A percentile compares a stretch with the other conserved stretches of the same genome.
phyloP scores from a whole-genome alignment of 139 green algal genomes.

The Auxenochlorella pyrenoidosa region DNA sequence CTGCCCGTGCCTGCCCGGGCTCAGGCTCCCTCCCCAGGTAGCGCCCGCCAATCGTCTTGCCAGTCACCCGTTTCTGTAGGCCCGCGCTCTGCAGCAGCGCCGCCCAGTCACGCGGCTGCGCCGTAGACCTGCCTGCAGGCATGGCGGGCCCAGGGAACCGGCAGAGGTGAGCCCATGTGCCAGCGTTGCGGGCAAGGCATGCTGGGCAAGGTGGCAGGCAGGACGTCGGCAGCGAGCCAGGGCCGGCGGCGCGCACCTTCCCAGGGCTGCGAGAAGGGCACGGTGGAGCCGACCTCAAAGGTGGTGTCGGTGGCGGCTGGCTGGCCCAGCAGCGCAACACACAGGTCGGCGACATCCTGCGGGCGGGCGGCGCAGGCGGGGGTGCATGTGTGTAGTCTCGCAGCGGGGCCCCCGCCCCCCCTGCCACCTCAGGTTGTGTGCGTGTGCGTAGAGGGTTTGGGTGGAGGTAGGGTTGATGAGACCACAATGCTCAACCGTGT shows the following conservation, averaged over 20 bases:
- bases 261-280: slow-evolving; percentile 83
- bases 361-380: background rate
- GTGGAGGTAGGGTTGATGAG: too few species aligned
- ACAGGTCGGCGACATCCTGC: slow-evolving; percentile 90
- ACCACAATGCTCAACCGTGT: too few species aligned
- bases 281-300: slow-evolving; percentile 90
- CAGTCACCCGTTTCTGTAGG: slow-evolving; percentile 69
- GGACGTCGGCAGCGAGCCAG: too few species aligned
- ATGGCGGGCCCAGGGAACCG: too few species aligned
- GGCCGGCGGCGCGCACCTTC: background rate
- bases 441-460: too few species aligned
- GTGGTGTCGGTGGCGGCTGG: slow-evolving; percentile 67
- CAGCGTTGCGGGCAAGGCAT: too few species aligned
- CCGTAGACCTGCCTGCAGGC: slow-evolving; percentile 14
- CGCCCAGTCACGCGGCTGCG: slow-evolving; percentile 59
- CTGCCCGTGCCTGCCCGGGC: background rate
- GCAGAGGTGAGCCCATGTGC: too few species aligned
- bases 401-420: too few species aligned
- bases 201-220: too few species aligned
- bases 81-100: slow-evolving; percentile 41
- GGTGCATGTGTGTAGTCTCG: too few species aligned
- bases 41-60: slow-evolving; percentile 75
- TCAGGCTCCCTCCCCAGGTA: slow-evolving; percentile 74
- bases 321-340: slow-evolving; percentile 69
- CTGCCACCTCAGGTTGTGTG: too few species aligned